Evolutionary conservation across 139 green algal genomes (phyloP), one percentile per base, ranked within the genome.

Genomic region (Coelastrella sp.): DNA sequence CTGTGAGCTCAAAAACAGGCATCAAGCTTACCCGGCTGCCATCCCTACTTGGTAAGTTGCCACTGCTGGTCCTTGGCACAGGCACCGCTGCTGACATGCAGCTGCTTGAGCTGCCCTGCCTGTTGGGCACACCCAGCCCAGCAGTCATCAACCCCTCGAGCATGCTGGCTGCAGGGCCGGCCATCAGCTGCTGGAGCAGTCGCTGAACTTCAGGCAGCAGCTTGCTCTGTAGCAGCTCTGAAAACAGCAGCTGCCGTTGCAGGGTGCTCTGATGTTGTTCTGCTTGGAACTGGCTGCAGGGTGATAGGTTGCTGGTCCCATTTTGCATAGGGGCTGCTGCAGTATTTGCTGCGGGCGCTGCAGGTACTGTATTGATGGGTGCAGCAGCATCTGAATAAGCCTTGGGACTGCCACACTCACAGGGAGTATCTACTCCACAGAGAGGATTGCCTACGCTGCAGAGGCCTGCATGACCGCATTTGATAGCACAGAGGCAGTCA

Each of bases 171-270:
- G 66, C 65, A 60, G 63, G 24, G 11, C 15, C 27, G 19, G 35
- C 56, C 15, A 27, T 60, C 63, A 78, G 76, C 87, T 78, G 86
- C 76, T 81, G 75, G 76, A 85, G 63, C 87, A 85, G 24, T 56
- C 76, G 24, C 6, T 86, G 87, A 15, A 74, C 8, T 59, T 90
- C 72, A n/a, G 87, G 87, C 60, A 90, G 87, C 76, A 85, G 20
- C 61, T 68, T 85, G 87, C 87, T 90, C 25, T 85, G 72, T 76
- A 90, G 60, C 76, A 90, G 25, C 0, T 12, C 76, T 19, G 78
- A 59, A 61, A 90, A 61, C 61, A 90, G 73, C 60, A 76, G 49
- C 87, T 72, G 61, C 76, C 24, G 76, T 74, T 85, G 60, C 57
- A 59, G 10, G 7, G 20, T 20, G 7, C 19, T 20, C 57, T 57